Percentiles rank a stretch among this genome's conserved stretches.
These are phyloP conservation scores for carrot (Daucus carota) DNA, from an alignment of 129 eudicot species.

Conservation along the genomic window DNA sequence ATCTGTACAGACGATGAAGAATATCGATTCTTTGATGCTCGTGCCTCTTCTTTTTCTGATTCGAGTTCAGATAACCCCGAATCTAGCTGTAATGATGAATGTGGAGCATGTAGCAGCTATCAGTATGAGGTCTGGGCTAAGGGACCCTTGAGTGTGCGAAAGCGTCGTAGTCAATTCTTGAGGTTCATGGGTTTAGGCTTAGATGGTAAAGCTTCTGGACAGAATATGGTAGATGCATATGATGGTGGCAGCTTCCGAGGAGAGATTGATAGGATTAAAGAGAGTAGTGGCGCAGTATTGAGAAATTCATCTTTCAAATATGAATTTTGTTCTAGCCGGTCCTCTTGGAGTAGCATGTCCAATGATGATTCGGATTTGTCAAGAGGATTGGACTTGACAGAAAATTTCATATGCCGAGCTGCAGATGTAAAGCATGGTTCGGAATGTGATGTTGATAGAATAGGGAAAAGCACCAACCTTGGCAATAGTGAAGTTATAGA, in stretches of 20 bases:
- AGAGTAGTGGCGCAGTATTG: slow-evolving; percentile 47
- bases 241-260: slow-evolving; percentile 8
- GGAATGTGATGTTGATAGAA: neutral
- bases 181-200: slow-evolving; percentile 45
- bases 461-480: neutral
- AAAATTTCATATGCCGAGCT: slow-evolving; percentile 25
- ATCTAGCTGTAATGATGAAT: neutral
- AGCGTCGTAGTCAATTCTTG: slow-evolving; percentile 56
- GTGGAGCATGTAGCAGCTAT: slow-evolving; percentile 13
- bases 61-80: slow-evolving; percentile 11
- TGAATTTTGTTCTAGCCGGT: slow-evolving; percentile 43
- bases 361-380: slow-evolving; percentile 28
- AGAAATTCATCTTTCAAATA: slow-evolving; percentile 30
- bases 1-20: slow-evolving; percentile 50
- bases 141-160: slow-evolving; percentile 64
- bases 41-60: slow-evolving; percentile 19
- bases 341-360: slow-evolving; percentile 26
- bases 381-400: slow-evolving; percentile 20
- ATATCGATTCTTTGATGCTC: slow-evolving; percentile 69
- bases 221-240: slow-evolving; percentile 13
- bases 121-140: slow-evolving; percentile 66
- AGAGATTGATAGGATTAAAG: slow-evolving; percentile 11
- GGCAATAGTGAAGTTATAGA: neutral
- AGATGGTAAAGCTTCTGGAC: slow-evolving; percentile 19
- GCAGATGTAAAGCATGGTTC: slow-evolving; percentile 18